Evolutionary conservation across 805 yeast species (phyloP).

Genomic region (Suhomyces emberorum): DNA sequence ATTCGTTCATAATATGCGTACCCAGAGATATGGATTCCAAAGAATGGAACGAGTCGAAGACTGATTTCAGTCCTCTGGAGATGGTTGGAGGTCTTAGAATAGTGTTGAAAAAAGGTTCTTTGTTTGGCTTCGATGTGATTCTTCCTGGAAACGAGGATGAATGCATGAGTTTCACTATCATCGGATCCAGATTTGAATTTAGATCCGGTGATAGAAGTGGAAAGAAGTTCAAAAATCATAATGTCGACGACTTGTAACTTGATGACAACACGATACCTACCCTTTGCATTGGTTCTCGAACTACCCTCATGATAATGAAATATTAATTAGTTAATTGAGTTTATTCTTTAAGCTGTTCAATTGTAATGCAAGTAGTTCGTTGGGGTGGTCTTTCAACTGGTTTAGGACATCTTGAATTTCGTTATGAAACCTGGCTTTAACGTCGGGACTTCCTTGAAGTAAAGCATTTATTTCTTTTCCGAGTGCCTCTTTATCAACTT

Average conservation of each 20-base stretch:
- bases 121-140: slow-evolving; percentile 50
- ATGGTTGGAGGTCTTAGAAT: slow-evolving; percentile 62
- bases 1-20: slow-evolving; percentile 61
- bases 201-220: slow-evolving; percentile 79
- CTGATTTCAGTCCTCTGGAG: slow-evolving; percentile 23
- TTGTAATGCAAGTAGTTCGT: slow-evolving; percentile 23
- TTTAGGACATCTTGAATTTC: slow-evolving; percentile 12
- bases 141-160: slow-evolving; percentile 32
- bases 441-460: slow-evolving; percentile 1
- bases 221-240: slow-evolving; percentile 78
- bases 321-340: slow-evolving; percentile 2
- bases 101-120: slow-evolving; percentile 64
- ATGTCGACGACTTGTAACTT: slow-evolving; percentile 51
- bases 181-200: slow-evolving; percentile 77
- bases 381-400: slow-evolving; percentile 12
- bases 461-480: slow-evolving; percentile 12
- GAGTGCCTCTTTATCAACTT: slow-evolving; percentile 9
- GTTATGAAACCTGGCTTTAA: slow-evolving; percentile 4
- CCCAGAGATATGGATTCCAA: slow-evolving; percentile 32
- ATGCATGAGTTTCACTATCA: slow-evolving; percentile 54
- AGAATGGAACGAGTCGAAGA: slow-evolving; percentile 30
- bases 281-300: too few species aligned
- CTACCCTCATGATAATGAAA: too few species aligned
- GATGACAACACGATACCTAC: too few species aligned
- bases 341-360: slow-evolving; percentile 16